These are phyloP conservation scores for Penicillium decumbens DNA, from an alignment of 2,329 filamentous ascomycete species.

Conservation along the genomic window DNA sequence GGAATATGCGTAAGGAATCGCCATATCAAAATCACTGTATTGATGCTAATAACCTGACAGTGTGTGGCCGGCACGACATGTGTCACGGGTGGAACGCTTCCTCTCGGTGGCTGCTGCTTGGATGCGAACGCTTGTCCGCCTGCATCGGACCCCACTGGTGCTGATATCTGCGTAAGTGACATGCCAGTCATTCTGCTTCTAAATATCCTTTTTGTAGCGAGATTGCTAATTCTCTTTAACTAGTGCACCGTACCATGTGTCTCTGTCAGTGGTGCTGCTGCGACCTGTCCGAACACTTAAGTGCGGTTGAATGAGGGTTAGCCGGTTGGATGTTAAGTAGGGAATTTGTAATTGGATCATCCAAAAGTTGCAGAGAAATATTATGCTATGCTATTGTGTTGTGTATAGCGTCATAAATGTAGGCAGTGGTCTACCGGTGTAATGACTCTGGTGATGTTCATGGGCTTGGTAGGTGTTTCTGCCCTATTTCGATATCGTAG, in stretches of 20 bases:
- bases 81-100: constrained; percentile 9
- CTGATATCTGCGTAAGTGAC: constrained; percentile 17
- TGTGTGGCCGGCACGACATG: constrained; percentile 13
- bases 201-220: background rate
- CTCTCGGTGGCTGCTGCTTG: constrained; percentile 12
- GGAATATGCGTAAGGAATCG: constrained; percentile 15
- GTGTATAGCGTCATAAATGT: too few species aligned
- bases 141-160: constrained; percentile 7
- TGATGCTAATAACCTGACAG: background rate
- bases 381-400: too few species aligned
- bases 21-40: background rate
- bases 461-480: too few species aligned
- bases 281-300: background rate
- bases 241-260: background rate
- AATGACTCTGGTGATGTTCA: too few species aligned
- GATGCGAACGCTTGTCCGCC: constrained; percentile 12
- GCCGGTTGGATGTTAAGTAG: background rate
- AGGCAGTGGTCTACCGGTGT: too few species aligned
- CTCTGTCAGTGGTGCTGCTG: background rate
- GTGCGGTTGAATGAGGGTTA: background rate
- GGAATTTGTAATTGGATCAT: background rate
- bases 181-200: background rate
- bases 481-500: too few species aligned
- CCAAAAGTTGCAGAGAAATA: background rate
- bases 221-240: background rate